phyloP scores from a whole-genome alignment of 2,329 filamentous ascomycete genomes.

The Trichophyton schoenleinii region DNA sequence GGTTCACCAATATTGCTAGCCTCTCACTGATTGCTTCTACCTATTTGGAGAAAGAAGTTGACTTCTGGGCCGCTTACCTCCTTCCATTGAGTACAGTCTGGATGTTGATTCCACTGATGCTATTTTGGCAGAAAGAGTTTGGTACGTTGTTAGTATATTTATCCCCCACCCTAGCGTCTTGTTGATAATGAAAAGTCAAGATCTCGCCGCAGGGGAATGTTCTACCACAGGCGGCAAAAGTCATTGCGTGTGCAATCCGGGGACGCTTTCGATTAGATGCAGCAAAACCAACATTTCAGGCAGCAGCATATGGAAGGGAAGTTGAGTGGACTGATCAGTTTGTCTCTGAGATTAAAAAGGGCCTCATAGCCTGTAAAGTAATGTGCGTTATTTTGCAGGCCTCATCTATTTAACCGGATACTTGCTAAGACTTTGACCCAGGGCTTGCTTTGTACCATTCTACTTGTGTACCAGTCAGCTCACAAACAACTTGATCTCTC shows the following conservation, averaged over 20 bases:
- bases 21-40: constrained; percentile 49
- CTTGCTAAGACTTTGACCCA: neutral
- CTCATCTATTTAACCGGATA: neutral
- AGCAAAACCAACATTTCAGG: constrained; percentile 37
- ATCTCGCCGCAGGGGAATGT: constrained; percentile 9
- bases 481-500: constrained; percentile 21
- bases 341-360: constrained; percentile 11
- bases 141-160: constrained; percentile 2
- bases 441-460: constrained; percentile 21
- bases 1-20: constrained; percentile 44
- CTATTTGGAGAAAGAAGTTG: constrained; percentile 48
- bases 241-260: constrained; percentile 5
- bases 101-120: constrained; percentile 10
- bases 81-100: constrained; percentile 21
- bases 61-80: constrained; percentile 50
- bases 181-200: neutral
- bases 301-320: constrained; percentile 47
- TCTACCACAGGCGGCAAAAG: constrained; percentile 8
- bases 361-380: constrained; percentile 10
- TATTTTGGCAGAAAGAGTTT: constrained; percentile 5
- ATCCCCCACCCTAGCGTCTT: neutral
- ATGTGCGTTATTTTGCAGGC: constrained; percentile 5
- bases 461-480: constrained; percentile 26
- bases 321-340: constrained; percentile 11
- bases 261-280: constrained; percentile 10